Evolutionary conservation across 164 flowering plant genomes (phyloP).

Genomic region (Aristolochia californica): DNA sequence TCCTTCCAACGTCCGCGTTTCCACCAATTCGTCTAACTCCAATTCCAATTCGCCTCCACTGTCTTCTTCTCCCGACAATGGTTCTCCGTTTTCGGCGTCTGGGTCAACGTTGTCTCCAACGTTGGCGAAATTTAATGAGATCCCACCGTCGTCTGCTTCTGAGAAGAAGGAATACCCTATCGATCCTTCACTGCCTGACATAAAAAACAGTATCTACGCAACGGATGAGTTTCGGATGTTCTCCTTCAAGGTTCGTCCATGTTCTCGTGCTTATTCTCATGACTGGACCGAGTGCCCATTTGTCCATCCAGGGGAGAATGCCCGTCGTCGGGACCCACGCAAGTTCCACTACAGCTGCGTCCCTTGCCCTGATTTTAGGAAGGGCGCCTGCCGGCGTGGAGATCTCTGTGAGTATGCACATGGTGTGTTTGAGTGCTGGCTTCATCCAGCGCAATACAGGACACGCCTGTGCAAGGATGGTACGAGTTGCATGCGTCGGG

Average conservation of each 20-base stretch:
- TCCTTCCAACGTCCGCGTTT: neutral
- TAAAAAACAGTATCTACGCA: constrained; percentile 81
- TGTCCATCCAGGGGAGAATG: constrained; percentile 97
- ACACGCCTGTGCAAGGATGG: constrained; percentile 95
- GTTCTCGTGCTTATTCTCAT: constrained; percentile 93
- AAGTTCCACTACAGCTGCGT: constrained; percentile 95
- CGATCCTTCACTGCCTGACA: constrained; percentile 84
- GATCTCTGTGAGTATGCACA: constrained; percentile 96
- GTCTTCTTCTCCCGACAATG: constrained; percentile 51
- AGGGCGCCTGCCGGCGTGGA: constrained; percentile 84
- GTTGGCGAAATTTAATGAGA: constrained; percentile 27
- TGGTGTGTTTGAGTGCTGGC: constrained; percentile 97
- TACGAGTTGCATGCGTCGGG: constrained; percentile 54
- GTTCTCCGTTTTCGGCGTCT: constrained; percentile 43
- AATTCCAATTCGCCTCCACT: constrained; percentile 43
- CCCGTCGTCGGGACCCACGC: constrained; percentile 88
- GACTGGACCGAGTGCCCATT: constrained; percentile 99
- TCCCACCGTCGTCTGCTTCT: constrained; percentile 15
- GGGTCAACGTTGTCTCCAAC: constrained; percentile 38
- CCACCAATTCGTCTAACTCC: constrained; percentile 2
- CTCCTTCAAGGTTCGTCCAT: constrained; percentile 88
- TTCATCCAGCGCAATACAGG: constrained; percentile 92
- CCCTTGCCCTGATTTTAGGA: constrained; percentile 92
- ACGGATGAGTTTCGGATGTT: constrained; percentile 94
- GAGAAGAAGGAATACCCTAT: constrained; percentile 84